These are phyloP conservation scores for Ceratobasidium sp. DNA, from an alignment of 1,284 basidiomycete genomes.

Conservation along the genomic window DNA sequence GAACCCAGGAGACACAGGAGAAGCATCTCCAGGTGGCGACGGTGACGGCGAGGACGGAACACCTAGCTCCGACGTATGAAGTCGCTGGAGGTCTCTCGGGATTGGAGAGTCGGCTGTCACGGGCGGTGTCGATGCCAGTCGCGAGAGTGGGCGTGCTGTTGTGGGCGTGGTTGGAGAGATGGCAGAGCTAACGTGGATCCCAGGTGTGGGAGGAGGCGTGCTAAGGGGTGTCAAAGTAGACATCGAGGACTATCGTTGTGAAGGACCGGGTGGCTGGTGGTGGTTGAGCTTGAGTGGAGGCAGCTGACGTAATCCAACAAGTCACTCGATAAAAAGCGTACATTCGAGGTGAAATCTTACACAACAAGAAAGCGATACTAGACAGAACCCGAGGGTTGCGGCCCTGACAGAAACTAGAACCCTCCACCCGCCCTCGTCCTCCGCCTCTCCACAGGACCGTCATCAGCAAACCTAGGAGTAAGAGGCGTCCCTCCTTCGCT, in stretches of 20 bases:
- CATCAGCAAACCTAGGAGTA: conserved; percentile 27
- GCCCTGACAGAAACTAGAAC: not conserved
- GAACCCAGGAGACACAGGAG: conserved; percentile 30
- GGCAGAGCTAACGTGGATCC: not conserved
- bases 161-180: conserved; percentile 3
- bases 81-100: conserved; percentile 1
- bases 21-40: conserved; percentile 16
- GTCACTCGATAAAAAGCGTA: not conserved
- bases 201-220: conserved; percentile 28
- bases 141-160: conserved; percentile 33
- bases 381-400: not conserved
- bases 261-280: conserved; percentile 23
- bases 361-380: not conserved
- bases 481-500: conserved; percentile 37
- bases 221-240: conserved; percentile 24
- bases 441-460: conserved; percentile 30
- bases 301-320: conserved; percentile 26
- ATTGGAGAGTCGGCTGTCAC: conserved; percentile 32
- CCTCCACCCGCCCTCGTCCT: conserved; percentile 34
- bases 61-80: conserved; percentile 7
- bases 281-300: conserved; percentile 1
- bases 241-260: too few relatives aligned
- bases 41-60: conserved; percentile 21
- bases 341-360: not conserved
- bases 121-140: conserved; percentile 35